phyloP scores from a whole-genome alignment of 257 asterid genomes.

The Leptodermis oblonga region DNA sequence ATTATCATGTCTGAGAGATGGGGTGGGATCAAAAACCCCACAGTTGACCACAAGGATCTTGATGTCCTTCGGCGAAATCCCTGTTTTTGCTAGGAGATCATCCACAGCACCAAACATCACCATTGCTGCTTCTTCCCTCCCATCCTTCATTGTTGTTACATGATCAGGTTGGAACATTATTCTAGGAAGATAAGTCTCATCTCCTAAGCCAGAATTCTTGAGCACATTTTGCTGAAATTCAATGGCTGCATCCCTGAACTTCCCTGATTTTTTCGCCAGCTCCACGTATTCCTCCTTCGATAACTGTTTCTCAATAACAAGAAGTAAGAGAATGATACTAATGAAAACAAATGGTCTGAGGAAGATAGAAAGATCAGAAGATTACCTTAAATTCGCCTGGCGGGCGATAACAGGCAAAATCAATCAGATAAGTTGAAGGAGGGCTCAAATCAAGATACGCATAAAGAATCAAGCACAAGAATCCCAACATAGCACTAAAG shows the following conservation, averaged over 20 bases:
- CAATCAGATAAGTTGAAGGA: conserved; percentile 48
- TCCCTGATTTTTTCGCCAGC: conserved; percentile 50
- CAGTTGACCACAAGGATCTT: conserved; percentile 55
- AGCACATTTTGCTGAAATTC: conserved; percentile 48
- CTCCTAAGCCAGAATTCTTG: conserved; percentile 57
- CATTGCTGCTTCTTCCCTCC: conserved; percentile 50
- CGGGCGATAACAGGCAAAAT: conserved; percentile 57
- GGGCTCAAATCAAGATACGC: conserved; percentile 38
- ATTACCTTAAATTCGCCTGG: conserved; percentile 54
- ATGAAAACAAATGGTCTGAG: background rate
- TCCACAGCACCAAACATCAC: conserved; percentile 55
- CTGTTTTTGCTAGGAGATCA: conserved; percentile 41
- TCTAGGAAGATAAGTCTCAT: conserved; percentile 56
- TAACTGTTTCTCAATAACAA: conserved; percentile 25
- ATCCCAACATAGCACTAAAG: conserved; percentile 31
- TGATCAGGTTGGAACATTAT: conserved; percentile 35
- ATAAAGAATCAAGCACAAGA: conserved; percentile 30
- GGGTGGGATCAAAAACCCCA: conserved; percentile 61
- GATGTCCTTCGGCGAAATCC: conserved; percentile 39
- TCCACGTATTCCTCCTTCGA: conserved; percentile 53
- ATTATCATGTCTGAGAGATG: conserved; percentile 67
- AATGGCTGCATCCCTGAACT: conserved; percentile 44
- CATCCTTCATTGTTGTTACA: conserved; percentile 27
- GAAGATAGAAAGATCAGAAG: background rate
- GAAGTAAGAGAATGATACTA: too few species aligned